Evolutionary conservation across 2,329 filamentous ascomycete genomes (phyloP).

Genomic region (Botrytis byssoidea): DNA sequence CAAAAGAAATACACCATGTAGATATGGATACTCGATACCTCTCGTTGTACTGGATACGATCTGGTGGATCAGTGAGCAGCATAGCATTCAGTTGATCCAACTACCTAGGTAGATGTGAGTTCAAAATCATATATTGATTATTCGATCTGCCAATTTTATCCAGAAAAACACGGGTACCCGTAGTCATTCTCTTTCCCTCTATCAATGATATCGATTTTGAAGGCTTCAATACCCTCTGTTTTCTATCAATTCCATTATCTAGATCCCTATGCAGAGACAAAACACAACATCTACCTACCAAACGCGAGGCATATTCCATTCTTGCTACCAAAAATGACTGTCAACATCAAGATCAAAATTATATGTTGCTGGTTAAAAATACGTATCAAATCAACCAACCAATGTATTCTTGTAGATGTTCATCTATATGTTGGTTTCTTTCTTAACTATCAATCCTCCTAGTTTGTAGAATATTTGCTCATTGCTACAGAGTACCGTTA

Average conservation of each 20-base stretch:
- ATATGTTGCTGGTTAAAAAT: not conserved
- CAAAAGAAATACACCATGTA: not conserved
- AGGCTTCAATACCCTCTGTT: not conserved
- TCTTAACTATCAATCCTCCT: not conserved
- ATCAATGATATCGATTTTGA: not conserved
- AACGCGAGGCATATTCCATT: not conserved
- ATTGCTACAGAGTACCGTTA: not conserved
- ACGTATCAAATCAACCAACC: not conserved
- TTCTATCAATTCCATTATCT: not conserved
- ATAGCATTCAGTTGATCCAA: not conserved
- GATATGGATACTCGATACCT: not conserved
- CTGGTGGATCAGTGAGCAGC: no score
- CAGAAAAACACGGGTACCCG: not conserved
- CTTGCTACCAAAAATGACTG: not conserved
- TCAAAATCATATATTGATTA: not conserved
- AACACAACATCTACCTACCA: not conserved
- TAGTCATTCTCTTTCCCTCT: not conserved
- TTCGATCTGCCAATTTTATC: not conserved
- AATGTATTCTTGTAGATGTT: not conserved
- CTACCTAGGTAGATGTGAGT: not conserved
- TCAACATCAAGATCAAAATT: not conserved
- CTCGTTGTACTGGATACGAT: no score
- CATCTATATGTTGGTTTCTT: fast-evolving
- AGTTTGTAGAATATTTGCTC: not conserved
- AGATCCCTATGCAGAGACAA: not conserved